Conservation (phyloP, 176 grass and related monocot genomes). For the Zizania latifolia region DNA sequence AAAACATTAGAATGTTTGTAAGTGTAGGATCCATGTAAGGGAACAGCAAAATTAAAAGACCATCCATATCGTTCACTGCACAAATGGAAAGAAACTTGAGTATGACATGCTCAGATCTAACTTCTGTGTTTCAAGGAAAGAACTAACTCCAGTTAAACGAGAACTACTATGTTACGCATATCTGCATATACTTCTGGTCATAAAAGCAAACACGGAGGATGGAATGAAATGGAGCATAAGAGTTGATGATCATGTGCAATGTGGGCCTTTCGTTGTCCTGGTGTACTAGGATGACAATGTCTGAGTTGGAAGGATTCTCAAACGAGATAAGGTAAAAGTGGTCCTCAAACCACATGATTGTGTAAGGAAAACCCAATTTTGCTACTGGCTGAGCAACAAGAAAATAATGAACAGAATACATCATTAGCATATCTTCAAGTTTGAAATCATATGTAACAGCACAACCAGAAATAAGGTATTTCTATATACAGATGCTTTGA, state of each 20-base stretch:
- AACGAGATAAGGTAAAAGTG: constrained; percentile 27
- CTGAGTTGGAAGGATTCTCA: constrained; percentile 8
- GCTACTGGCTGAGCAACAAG: constrained; percentile 2
- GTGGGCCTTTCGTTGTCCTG: not conserved
- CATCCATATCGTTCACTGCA: not conserved
- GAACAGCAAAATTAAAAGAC: not conserved
- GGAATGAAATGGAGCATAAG: not conserved
- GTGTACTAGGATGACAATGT: constrained; percentile 4
- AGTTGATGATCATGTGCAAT: constrained; percentile 18
- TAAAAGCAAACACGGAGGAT: not conserved
- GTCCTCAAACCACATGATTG: constrained; percentile 27
- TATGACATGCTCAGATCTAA: not conserved
- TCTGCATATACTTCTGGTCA: not conserved
- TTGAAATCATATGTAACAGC: constrained; percentile 7
- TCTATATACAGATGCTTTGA: not conserved
- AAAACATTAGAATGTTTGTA: constrained; percentile 21
- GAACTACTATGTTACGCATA: not conserved
- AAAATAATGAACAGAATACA: constrained; percentile 19
- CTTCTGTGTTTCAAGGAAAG: not conserved
- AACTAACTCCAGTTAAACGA: not conserved
- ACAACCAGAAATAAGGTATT: not conserved
- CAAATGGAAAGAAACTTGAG: not conserved
- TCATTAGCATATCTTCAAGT: not conserved
- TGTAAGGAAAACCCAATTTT: constrained; percentile 26
- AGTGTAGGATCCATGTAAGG: not conserved